Evolutionary conservation across 2,329 filamentous ascomycete genomes (phyloP).

Genomic region (Pseudocercospora eumusae): DNA sequence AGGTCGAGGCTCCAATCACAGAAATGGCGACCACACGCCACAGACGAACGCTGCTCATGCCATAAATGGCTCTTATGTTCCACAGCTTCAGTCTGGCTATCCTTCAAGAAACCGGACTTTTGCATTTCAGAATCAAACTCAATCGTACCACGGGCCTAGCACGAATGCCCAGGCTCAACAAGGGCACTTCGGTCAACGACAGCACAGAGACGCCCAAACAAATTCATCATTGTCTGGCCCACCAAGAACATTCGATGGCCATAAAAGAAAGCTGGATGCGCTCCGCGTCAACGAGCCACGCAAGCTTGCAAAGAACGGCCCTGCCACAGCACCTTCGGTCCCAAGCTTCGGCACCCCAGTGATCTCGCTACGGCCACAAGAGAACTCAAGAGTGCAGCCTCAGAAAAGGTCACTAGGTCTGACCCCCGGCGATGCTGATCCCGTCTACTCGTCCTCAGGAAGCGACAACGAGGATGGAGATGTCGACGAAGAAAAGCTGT

Average conservation of each 20-base stretch:
- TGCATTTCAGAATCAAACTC: no score
- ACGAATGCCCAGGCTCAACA: neutral
- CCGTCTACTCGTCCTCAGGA: conserved; percentile 32
- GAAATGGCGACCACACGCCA: neutral
- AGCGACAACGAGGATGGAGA: conserved; percentile 64
- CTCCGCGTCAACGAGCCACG: conserved; percentile 27
- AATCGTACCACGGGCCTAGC: no score
- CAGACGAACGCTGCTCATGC: neutral
- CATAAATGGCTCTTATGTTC: neutral
- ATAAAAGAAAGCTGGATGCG: conserved; percentile 41
- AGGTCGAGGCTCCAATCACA: conserved; percentile 30
- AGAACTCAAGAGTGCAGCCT: conserved; percentile 40
- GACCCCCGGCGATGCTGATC: conserved; percentile 51
- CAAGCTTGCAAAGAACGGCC: conserved; percentile 21
- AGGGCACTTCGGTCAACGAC: neutral
- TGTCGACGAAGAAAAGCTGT: conserved; percentile 66
- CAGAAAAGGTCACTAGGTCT: conserved; percentile 72
- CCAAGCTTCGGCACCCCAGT: conserved; percentile 39
- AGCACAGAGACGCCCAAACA: neutral
- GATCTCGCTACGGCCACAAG: conserved; percentile 7
- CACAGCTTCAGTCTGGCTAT: neutral
- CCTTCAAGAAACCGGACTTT: no score
- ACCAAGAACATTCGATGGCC: conserved; percentile 30
- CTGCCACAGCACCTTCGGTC: conserved; percentile 35
- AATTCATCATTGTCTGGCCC: conserved; percentile 7